Evolutionary conservation across 2,329 filamentous ascomycete species (phyloP).

Genomic region (Cladophialophora bantiana): DNA sequence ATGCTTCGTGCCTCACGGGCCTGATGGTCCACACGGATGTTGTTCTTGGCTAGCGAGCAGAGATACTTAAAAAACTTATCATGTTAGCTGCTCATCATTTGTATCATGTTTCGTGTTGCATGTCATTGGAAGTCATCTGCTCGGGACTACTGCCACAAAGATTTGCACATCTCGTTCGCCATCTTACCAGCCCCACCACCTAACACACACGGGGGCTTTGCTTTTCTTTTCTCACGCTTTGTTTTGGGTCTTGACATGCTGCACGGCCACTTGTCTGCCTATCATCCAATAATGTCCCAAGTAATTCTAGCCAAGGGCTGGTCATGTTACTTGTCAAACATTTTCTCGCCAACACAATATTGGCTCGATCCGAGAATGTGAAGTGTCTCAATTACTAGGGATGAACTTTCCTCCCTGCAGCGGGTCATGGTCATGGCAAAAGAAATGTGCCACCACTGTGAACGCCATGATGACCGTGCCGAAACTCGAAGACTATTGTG

Average conservation of each 20-base stretch:
- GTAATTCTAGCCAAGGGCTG: neutral
- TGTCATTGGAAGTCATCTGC: neutral
- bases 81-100: neutral
- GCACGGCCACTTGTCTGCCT: neutral
- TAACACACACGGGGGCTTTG: neutral
- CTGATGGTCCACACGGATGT: neutral
- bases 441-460: neutral
- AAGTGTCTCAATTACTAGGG: neutral
- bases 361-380: slow-evolving; percentile 2
- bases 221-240: slow-evolving; percentile 1
- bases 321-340: neutral
- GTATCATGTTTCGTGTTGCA: neutral
- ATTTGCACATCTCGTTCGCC: slow-evolving; percentile 7
- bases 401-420: neutral
- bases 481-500: neutral
- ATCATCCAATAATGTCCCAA: neutral
- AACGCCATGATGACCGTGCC: neutral
- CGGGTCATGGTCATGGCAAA: neutral
- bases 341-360: neutral
- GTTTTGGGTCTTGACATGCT: neutral
- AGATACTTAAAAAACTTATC: neutral
- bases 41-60: neutral
- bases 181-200: neutral
- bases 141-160: neutral
- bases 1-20: neutral